Evolutionary conservation across 2,329 filamentous ascomycete genomes (phyloP).

Genomic region (Fusarium euwallaceae): DNA sequence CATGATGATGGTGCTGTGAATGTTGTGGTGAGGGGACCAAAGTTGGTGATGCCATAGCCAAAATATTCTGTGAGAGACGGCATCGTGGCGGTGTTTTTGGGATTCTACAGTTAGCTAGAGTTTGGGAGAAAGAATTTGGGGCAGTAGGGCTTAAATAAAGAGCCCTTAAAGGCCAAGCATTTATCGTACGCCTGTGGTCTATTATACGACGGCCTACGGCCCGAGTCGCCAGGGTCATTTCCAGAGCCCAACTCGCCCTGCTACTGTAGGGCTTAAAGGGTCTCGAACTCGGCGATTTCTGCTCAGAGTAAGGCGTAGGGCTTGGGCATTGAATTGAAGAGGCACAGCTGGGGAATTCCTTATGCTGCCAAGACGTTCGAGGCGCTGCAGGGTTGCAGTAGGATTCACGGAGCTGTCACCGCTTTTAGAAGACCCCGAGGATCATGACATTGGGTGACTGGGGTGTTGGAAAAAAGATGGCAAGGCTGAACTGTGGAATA

Average conservation of each 20-base stretch:
- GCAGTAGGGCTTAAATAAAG: not conserved
- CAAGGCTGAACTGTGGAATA: not conserved
- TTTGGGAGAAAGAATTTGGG: not conserved
- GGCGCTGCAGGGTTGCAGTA: not conserved
- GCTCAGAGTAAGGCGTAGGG: not conserved
- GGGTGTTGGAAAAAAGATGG: not conserved
- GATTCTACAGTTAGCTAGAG: not conserved
- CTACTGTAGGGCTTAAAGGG: too few species aligned
- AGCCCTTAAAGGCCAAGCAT: not conserved
- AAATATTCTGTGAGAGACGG: conserved; percentile 42
- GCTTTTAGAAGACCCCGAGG: not conserved
- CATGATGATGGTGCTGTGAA: conserved; percentile 46
- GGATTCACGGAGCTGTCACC: not conserved
- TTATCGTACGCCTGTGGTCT: not conserved
- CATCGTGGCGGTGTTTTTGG: conserved; percentile 31
- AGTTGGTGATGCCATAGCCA: conserved; percentile 43
- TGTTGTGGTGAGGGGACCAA: conserved; percentile 49
- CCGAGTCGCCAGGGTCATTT: not conserved
- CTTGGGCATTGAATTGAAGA: not conserved
- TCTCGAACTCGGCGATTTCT: conserved; percentile 6
- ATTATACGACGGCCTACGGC: not conserved
- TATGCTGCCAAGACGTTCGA: not conserved
- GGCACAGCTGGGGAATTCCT: not conserved
- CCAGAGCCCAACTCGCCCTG: not conserved
- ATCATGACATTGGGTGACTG: not conserved